Percentiles rank a stretch among this genome's conserved stretches.
Conservation (phyloP, 441 rosid species). For the Flueggea neowawraea region DNA sequence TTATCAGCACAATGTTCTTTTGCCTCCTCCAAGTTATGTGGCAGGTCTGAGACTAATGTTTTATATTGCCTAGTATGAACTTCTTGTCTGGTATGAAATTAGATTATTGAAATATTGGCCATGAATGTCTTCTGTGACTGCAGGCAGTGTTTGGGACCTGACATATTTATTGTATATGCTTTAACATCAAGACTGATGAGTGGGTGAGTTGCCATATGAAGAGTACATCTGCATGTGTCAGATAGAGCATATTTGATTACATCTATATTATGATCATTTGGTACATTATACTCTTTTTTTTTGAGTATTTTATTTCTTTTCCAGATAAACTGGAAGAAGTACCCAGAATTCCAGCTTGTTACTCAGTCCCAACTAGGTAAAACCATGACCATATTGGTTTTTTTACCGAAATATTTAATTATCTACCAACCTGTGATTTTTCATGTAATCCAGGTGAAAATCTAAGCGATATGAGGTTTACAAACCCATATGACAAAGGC, state of each 20-base stretch:
- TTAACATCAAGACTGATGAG: slow-evolving; percentile 60
- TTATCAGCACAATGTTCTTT: slow-evolving; percentile 44
- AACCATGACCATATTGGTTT: background rate
- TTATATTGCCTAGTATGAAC: background rate
- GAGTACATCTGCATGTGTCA: background rate
- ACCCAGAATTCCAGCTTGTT: slow-evolving; percentile 45
- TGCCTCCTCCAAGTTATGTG: slow-evolving; percentile 49
- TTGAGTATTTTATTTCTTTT: background rate
- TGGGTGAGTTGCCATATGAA: slow-evolving; percentile 51
- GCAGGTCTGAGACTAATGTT: slow-evolving; percentile 38
- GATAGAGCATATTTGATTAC: background rate
- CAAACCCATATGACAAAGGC: slow-evolving; percentile 52
- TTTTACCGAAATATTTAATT: slow-evolving; percentile 1
- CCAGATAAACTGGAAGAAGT: slow-evolving; percentile 62
- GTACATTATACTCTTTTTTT: background rate
- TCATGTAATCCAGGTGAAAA: slow-evolving; percentile 29
- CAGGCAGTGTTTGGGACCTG: slow-evolving; percentile 47
- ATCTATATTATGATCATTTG: too few species aligned
- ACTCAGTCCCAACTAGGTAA: slow-evolving; percentile 38
- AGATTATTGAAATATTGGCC: slow-evolving; percentile 2
- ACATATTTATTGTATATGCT: slow-evolving; percentile 57
- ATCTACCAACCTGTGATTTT: slow-evolving; percentile 6
- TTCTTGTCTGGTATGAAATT: background rate
- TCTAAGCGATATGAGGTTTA: slow-evolving; percentile 17
- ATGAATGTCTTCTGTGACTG: slow-evolving; percentile 6